phyloP scores from a whole-genome alignment of 805 yeast genomes.

The Candida golubevii region DNA sequence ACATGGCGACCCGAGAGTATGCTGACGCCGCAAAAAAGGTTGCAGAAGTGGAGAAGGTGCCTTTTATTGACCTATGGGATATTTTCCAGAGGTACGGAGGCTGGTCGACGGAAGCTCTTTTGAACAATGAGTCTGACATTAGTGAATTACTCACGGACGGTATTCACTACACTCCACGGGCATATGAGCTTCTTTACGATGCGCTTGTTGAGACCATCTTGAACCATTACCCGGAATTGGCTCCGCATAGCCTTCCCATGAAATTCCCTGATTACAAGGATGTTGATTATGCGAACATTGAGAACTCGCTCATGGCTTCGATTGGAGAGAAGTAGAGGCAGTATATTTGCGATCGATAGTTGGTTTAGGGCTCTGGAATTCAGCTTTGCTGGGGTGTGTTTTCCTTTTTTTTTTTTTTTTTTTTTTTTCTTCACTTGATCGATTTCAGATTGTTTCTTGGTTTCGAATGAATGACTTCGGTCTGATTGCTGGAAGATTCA shows the following conservation, averaged over 20 bases:
- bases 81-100: slow-evolving; percentile 34
- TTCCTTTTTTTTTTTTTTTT: too few species aligned
- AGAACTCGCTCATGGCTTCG: slow-evolving; percentile 4
- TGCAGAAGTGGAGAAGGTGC: slow-evolving; percentile 45
- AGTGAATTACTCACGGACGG: slow-evolving; percentile 42
- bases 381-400: too few species aligned
- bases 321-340: neutral
- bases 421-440: too few species aligned
- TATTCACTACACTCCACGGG: slow-evolving; percentile 54
- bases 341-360: too few species aligned
- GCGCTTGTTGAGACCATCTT: slow-evolving; percentile 38
- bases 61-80: slow-evolving; percentile 54
- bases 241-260: slow-evolving; percentile 36
- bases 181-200: slow-evolving; percentile 48
- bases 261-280: slow-evolving; percentile 42
- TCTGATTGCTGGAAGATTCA: too few species aligned
- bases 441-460: too few species aligned
- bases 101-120: slow-evolving; percentile 35
- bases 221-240: slow-evolving; percentile 43
- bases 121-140: slow-evolving; percentile 19
- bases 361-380: too few species aligned
- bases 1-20: slow-evolving; percentile 44
- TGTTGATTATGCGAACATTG: slow-evolving; percentile 12
- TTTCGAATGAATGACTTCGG: too few species aligned
- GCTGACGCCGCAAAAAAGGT: slow-evolving; percentile 45